Percentiles rank a stretch among this genome's conserved stretches.
Conservation (phyloP, 169 alveolate genomes). For the Neospora caninum region DNA sequence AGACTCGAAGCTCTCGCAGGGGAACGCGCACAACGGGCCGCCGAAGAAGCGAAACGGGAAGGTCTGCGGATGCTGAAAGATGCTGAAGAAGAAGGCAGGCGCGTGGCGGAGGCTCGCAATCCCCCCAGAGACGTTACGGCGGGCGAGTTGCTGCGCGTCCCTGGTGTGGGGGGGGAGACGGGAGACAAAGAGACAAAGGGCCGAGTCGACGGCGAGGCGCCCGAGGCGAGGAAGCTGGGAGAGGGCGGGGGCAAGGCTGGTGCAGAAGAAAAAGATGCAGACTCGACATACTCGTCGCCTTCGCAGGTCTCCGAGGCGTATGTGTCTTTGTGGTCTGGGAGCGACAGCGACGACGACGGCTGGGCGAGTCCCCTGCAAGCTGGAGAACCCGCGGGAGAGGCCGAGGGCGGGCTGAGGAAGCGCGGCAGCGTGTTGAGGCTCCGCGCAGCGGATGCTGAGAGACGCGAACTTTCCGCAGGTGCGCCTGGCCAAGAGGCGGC, state of each 20-base stretch:
- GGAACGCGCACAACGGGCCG: not conserved
- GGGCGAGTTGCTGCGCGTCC: not conserved
- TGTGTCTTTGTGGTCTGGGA: constrained; percentile 23
- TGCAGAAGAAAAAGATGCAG: not conserved
- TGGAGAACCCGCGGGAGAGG: not conserved
- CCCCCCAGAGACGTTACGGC: not conserved
- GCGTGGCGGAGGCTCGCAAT: not conserved
- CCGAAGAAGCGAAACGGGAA: constrained; percentile 5
- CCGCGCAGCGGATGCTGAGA: not conserved
- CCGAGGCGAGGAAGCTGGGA: not conserved
- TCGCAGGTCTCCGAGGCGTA: constrained; percentile 13
- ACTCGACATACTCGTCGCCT: not conserved
- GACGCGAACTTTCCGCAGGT: not conserved
- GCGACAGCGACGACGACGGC: constrained; percentile 24
- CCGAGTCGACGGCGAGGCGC: not conserved
- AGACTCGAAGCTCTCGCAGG: not conserved
- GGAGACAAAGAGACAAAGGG: not conserved
- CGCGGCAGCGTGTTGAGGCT: not conserved
- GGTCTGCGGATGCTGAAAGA: not conserved
- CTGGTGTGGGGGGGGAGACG: not conserved
- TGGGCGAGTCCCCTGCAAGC: not conserved
- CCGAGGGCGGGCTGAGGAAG: not conserved
- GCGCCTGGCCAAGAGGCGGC: not conserved
- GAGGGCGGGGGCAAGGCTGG: not conserved
- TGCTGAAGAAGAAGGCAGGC: not conserved